Evolutionary conservation across 345 rosid species (phyloP).

Genomic region (Citrus maxima): DNA sequence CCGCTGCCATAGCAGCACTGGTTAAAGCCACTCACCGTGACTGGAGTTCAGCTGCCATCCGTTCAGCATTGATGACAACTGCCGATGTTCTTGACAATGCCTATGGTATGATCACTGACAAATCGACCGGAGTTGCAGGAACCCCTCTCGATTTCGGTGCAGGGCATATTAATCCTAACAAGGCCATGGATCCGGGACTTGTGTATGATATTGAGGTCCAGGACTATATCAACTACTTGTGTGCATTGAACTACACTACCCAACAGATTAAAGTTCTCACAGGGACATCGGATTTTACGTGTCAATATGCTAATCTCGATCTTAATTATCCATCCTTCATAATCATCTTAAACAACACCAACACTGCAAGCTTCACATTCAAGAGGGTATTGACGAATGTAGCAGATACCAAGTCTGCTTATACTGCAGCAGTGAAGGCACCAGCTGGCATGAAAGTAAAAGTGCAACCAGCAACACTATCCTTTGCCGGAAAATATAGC

Average conservation of each 20-base stretch:
- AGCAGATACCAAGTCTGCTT: neutral
- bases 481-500: conserved; percentile 25
- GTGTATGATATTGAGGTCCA: conserved; percentile 33
- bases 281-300: conserved; percentile 23
- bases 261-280: conserved; percentile 32
- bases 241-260: conserved; percentile 37
- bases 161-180: conserved; percentile 42
- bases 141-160: conserved; percentile 51
- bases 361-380: conserved; percentile 33
- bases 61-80: conserved; percentile 52
- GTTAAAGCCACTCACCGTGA: conserved; percentile 33
- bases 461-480: conserved; percentile 25
- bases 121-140: conserved; percentile 27
- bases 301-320: conserved; percentile 30
- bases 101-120: conserved; percentile 27
- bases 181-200: conserved; percentile 44
- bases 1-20: conserved; percentile 33
- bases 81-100: conserved; percentile 27
- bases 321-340: conserved; percentile 55
- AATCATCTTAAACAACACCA: conserved; percentile 44
- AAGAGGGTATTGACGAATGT: conserved; percentile 14
- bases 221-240: conserved; percentile 33
- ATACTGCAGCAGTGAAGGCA: conserved; percentile 9
- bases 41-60: conserved; percentile 46
- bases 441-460: conserved; percentile 34